Conservation (phyloP, 1,284 basidiomycete species). For the Tilletia setariae region DNA sequence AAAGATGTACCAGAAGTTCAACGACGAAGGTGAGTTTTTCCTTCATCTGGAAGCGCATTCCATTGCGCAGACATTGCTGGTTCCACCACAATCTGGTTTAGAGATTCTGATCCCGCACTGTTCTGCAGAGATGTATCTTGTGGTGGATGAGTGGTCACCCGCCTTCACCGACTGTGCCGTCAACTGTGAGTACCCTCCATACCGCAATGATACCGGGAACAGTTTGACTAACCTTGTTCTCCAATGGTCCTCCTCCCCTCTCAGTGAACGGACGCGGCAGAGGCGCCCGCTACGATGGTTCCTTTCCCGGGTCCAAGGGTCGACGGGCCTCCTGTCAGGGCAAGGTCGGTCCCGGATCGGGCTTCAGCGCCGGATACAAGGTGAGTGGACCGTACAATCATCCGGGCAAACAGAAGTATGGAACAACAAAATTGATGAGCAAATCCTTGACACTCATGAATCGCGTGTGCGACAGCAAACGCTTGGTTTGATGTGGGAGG, state of each 20-base stretch:
- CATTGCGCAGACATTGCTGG: not conserved
- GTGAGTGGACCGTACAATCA: too few species aligned
- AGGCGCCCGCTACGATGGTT: not conserved
- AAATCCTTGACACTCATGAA: too few species aligned
- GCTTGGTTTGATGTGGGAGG: conserved; percentile 3
- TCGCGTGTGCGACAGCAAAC: not conserved
- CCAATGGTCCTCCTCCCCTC: not conserved
- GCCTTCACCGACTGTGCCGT: not conserved
- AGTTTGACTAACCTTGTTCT: not conserved
- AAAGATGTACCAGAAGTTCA: conserved; percentile 2
- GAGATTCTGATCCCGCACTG: too few species aligned
- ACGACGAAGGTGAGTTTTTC: too few species aligned
- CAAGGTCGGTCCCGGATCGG: not conserved
- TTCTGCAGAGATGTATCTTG: not conserved
- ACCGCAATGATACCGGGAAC: too few species aligned
- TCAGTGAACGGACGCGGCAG: not conserved
- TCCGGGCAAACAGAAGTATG: too few species aligned
- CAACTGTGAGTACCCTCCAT: not conserved
- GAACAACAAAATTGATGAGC: too few species aligned
- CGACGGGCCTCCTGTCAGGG: not conserved
- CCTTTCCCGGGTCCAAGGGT: not conserved
- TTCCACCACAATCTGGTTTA: not conserved
- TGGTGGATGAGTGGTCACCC: conserved; percentile 4
- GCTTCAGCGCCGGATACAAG: not conserved
- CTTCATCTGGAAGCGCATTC: not conserved